These are phyloP conservation scores for Taphrina confusa DNA, from an alignment of 1,139 yeast genomes.

Conservation along the genomic window DNA sequence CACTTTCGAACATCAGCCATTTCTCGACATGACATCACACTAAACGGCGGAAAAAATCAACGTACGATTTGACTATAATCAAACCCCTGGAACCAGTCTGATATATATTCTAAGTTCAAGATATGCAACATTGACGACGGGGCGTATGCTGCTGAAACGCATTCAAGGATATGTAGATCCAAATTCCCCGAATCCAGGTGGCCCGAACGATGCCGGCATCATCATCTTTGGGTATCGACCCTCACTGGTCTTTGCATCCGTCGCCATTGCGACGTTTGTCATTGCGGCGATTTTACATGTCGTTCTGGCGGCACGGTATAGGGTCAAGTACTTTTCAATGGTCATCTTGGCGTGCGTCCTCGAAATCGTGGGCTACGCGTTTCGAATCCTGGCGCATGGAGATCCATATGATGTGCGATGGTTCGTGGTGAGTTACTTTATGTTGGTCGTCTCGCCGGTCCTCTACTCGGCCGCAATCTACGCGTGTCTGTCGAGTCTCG, in stretches of 20 bases:
- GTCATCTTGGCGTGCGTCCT: conserved; percentile 3
- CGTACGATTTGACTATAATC: no score
- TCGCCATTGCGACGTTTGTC: conserved; percentile 7
- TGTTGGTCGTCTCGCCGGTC: conserved; percentile 10
- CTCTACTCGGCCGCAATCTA: conserved; percentile 8
- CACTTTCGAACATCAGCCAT: no score
- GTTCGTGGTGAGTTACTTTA: conserved; percentile 12
- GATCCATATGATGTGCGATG: conserved; percentile 1
- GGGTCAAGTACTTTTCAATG: neutral
- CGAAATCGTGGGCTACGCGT: conserved; percentile 8
- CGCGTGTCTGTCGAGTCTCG: neutral
- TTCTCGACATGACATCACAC: no score
- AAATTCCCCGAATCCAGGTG: conserved; percentile 9
- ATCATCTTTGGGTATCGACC: conserved; percentile 15
- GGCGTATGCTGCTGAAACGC: no score
- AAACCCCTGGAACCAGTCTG: no score
- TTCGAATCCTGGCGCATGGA: conserved; percentile 9
- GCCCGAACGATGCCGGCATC: neutral
- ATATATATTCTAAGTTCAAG: no score
- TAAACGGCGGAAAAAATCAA: no score
- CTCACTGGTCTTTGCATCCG: neutral
- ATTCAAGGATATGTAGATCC: conserved; percentile 15
- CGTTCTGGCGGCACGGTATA: neutral
- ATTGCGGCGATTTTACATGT: neutral
- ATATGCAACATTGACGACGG: no score